Percentiles rank a stretch among this genome's conserved stretches.
These are phyloP conservation scores for Keithomyces neogunnii DNA, from an alignment of 2,329 filamentous ascomycete genomes.

Conservation along the genomic window DNA sequence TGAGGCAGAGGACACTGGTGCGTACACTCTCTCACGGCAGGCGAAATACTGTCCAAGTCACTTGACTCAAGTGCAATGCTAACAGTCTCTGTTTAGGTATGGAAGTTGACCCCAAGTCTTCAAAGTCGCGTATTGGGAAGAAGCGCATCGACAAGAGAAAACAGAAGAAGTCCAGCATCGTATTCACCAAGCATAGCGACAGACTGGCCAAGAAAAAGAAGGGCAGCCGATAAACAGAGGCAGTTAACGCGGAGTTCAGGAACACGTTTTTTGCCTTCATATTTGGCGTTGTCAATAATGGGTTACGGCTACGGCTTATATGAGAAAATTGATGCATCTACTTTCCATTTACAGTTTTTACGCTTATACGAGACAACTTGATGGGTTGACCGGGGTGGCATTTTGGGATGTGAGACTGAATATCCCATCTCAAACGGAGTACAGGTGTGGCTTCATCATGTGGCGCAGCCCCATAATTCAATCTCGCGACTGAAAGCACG, in stretches of 20 bases:
- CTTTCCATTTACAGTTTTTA: too few relatives aligned
- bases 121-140: slow-evolving; percentile 32
- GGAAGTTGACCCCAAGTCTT: slow-evolving; percentile 46
- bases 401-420: too few relatives aligned
- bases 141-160: slow-evolving; percentile 50
- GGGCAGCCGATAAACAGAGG: slow-evolving; percentile 7
- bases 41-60: slow-evolving; percentile 6
- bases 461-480: too few relatives aligned
- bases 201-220: slow-evolving; percentile 37
- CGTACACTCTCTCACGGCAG: slow-evolving; percentile 6
- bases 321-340: too few relatives aligned
- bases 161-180: slow-evolving; percentile 47
- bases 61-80: slow-evolving; percentile 2
- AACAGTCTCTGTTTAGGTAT: slow-evolving; percentile 30
- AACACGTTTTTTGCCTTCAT: not conserved
- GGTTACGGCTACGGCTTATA: not conserved
- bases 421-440: too few relatives aligned
- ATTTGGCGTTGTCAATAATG: not conserved
- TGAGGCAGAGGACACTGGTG: slow-evolving; percentile 13
- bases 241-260: not conserved
- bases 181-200: slow-evolving; percentile 51
- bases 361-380: too few relatives aligned
- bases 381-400: too few relatives aligned
- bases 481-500: too few relatives aligned
- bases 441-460: too few relatives aligned